phyloP scores from a whole-genome alignment of 2,329 filamentous ascomycete species.

The Cladosporium colombiae region DNA sequence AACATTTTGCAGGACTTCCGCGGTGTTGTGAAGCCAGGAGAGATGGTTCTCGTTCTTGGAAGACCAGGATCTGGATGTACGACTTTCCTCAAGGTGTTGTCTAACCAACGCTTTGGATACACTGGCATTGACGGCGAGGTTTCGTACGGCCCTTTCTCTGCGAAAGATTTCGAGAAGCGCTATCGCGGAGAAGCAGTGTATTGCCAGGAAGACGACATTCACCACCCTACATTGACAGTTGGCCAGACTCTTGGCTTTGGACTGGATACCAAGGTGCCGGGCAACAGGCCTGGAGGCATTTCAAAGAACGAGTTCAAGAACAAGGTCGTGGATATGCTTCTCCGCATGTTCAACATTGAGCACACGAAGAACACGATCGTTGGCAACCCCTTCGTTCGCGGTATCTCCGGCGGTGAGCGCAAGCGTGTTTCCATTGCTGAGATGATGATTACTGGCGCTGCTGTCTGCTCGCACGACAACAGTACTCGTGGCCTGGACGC shows the following conservation, averaged over 20 bases:
- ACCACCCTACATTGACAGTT: conserved; percentile 82
- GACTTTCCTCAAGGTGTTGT: conserved; percentile 56
- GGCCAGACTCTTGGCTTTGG: conserved; percentile 86
- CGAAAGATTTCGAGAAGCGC: conserved; percentile 66
- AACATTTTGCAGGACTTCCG: conserved; percentile 73
- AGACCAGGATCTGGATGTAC: conserved; percentile 66
- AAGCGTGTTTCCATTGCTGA: conserved; percentile 53
- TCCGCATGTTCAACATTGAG: conserved; percentile 93
- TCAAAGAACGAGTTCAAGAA: conserved; percentile 74
- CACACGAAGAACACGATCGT: conserved; percentile 84
- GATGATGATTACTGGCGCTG: conserved; percentile 48
- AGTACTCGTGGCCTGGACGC: conserved; percentile 51
- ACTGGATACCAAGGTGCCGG: conserved; percentile 79
- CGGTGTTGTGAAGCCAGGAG: conserved; percentile 69
- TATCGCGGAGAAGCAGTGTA: conserved; percentile 84
- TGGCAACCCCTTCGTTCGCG: conserved; percentile 76
- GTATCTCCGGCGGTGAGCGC: conserved; percentile 53
- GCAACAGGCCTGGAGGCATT: conserved; percentile 73
- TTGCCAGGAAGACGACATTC: conserved; percentile 83
- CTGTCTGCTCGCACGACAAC: conserved; percentile 48
- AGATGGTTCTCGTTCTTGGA: conserved; percentile 85
- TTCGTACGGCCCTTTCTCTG: conserved; percentile 71
- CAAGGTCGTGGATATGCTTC: conserved; percentile 69
- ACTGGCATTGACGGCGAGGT: conserved; percentile 70
- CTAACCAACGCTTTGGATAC: conserved; percentile 59